phyloP scores from a whole-genome alignment of 345 rosid species.

The Melastoma malabathricum region DNA sequence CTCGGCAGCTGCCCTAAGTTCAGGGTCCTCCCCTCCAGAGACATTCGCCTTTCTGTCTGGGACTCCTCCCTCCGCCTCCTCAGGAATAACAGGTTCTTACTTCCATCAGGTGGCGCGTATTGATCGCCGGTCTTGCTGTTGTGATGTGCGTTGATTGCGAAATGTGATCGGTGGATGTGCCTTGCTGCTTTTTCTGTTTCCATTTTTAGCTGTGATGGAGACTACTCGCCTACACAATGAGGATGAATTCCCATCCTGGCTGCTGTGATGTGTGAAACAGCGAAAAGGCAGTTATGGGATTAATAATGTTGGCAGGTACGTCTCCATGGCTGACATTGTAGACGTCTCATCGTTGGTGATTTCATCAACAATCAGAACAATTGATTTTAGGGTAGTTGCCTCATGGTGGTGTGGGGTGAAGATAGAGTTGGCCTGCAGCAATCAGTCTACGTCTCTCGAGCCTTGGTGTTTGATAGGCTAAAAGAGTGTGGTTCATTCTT shows the following conservation, averaged over 20 bases:
- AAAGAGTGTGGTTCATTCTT: constrained; percentile 53
- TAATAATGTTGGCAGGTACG: constrained; percentile 34
- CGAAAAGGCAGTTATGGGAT: too few species aligned
- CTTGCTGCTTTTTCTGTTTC: too few species aligned
- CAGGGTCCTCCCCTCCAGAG: constrained; percentile 48
- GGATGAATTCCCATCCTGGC: too few species aligned
- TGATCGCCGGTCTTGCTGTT: neutral
- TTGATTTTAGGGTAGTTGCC: constrained; percentile 76
- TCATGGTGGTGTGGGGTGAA: constrained; percentile 52
- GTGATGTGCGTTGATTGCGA: neutral
- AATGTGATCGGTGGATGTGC: too few species aligned
- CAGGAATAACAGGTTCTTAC: constrained; percentile 36
- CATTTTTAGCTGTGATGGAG: too few species aligned
- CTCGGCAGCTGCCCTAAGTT: constrained; percentile 97
- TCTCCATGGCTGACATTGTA: constrained; percentile 69
- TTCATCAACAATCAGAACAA: constrained; percentile 37
- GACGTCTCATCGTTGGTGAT: constrained; percentile 57
- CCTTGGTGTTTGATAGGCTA: constrained; percentile 30
- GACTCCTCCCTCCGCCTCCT: constrained; percentile 51
- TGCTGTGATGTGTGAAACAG: too few species aligned
- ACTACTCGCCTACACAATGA: too few species aligned
- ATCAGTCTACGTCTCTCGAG: constrained; percentile 12
- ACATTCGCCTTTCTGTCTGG: constrained; percentile 60
- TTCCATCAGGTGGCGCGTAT: neutral
- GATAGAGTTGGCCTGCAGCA: constrained; percentile 29